Conservation (phyloP, 1,284 basidiomycete species). For the Polyporus tsugae region DNA sequence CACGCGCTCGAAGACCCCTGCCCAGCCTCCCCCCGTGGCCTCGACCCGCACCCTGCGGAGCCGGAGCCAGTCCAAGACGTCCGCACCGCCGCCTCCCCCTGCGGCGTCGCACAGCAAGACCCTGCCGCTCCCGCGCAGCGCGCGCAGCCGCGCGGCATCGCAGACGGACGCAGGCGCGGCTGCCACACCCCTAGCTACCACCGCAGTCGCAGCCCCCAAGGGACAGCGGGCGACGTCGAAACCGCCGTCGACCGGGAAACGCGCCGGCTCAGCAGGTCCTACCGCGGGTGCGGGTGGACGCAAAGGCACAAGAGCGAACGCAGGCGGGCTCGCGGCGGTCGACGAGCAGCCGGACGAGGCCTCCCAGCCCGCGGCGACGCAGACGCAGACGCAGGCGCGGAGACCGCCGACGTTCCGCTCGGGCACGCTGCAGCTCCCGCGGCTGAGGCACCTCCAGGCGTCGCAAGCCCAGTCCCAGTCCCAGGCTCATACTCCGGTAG, state of each 20-base stretch:
- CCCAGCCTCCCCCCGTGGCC: not conserved
- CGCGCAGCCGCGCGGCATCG: constrained; percentile 24
- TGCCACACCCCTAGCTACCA: not conserved
- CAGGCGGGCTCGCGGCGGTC: constrained; percentile 19
- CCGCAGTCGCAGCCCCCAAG: not conserved
- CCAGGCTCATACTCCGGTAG: not conserved
- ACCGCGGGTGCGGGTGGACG: not conserved
- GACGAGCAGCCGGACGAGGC: constrained; percentile 20
- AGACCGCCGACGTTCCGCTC: constrained; percentile 22
- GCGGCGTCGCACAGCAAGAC: not conserved
- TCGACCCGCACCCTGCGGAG: constrained; percentile 23
- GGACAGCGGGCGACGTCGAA: constrained; percentile 18
- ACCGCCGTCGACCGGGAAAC: constrained; percentile 16
- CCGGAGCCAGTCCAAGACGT: constrained; percentile 25
- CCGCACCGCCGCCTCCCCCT: constrained; percentile 16
- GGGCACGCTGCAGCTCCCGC: constrained; percentile 27
- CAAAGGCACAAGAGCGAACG: not conserved
- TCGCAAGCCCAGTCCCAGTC: not conserved
- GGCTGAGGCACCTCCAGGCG: not conserved
- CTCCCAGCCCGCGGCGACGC: not conserved
- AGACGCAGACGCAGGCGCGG: not conserved
- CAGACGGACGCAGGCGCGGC: not conserved
- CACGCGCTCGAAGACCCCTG: constrained; percentile 7
- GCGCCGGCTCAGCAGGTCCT: not conserved
- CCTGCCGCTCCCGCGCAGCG: constrained; percentile 16